Percentiles rank a stretch among this genome's conserved stretches.
Evolutionary conservation across 345 rosid species (phyloP).

Genomic region (Garcia nutans): DNA sequence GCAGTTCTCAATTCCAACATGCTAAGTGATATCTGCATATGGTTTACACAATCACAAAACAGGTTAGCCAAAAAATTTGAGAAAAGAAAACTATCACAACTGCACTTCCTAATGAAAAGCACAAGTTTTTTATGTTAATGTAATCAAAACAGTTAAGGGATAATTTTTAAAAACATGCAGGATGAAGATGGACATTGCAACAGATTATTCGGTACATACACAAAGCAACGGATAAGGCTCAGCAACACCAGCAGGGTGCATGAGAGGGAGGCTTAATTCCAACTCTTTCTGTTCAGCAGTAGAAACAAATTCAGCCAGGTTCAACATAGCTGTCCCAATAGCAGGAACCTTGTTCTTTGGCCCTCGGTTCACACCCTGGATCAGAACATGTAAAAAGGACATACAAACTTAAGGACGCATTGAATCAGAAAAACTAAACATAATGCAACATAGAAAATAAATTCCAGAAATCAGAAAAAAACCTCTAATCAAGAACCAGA

Average conservation of each 20-base stretch:
- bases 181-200: constrained; percentile 6
- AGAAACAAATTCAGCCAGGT: constrained; percentile 64
- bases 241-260: constrained; percentile 30
- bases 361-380: constrained; percentile 63
- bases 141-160: background rate
- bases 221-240: constrained; percentile 34
- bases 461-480: background rate
- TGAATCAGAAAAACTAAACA: background rate
- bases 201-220: constrained; percentile 43
- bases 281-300: constrained; percentile 54
- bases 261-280: constrained; percentile 58
- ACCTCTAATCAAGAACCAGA: background rate
- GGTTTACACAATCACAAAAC: background rate
- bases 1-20: constrained; percentile 70
- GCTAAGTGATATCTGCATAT: constrained; percentile 64
- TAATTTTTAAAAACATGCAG: constrained; percentile 2
- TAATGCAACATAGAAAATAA: background rate
- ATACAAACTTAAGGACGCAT: background rate
- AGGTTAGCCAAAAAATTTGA: background rate
- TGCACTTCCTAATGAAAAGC: background rate
- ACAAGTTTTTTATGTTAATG: background rate
- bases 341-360: constrained; percentile 53
- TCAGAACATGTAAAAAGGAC: background rate
- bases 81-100: background rate
- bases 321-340: constrained; percentile 56